These are phyloP conservation scores for Trichoderma atrobrunneum DNA, from an alignment of 2,329 filamentous ascomycete species.

Conservation along the genomic window DNA sequence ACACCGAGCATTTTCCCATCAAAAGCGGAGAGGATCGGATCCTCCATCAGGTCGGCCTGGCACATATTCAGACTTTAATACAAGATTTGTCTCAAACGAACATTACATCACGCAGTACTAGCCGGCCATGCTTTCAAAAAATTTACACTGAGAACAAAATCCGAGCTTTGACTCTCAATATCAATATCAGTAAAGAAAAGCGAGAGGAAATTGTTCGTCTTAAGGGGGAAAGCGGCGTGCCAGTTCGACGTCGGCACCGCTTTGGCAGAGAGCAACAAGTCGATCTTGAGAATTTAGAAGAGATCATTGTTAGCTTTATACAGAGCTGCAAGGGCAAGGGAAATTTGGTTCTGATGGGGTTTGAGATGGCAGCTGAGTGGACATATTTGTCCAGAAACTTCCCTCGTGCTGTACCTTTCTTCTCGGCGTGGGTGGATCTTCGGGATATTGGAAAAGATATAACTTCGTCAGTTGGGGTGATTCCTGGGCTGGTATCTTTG, in stretches of 20 bases:
- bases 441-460: not conserved
- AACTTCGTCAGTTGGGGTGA: not conserved
- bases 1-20: not conserved
- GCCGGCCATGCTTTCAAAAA: not conserved
- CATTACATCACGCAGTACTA: not conserved
- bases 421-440: not conserved
- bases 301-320: not conserved
- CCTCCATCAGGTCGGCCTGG: not conserved
- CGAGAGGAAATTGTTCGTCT: not conserved
- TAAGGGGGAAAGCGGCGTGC: not conserved
- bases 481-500: not conserved
- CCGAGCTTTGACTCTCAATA: not conserved
- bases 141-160: not conserved
- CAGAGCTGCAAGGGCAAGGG: not conserved
- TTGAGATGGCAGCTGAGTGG: not conserved
- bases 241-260: not conserved
- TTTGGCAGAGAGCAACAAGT: not conserved
- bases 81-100: not conserved
- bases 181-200: not conserved
- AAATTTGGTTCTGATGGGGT: not conserved
- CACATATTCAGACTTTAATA: not conserved
- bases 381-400: not conserved
- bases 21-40: not conserved
- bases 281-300: not conserved
- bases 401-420: not conserved